Evolutionary conservation across 805 yeast species (phyloP).

Genomic region (Lipomyces sp.): DNA sequence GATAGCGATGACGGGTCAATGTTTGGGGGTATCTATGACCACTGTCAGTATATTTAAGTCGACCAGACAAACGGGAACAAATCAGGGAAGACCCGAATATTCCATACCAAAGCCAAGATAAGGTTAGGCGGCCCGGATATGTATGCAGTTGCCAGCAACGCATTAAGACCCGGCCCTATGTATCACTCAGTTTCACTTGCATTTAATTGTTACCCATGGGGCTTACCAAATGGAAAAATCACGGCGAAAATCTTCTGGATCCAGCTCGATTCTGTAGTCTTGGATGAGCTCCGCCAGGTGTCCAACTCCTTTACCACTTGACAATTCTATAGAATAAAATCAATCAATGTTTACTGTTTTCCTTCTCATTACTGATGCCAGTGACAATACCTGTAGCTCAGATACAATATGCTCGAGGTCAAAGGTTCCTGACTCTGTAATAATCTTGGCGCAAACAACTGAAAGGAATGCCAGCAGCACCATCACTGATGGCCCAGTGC

Average conservation of each 20-base stretch:
- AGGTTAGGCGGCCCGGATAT: slow-evolving; percentile 70
- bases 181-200: background rate
- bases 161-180: slow-evolving; percentile 63
- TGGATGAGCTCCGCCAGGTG: slow-evolving; percentile 33
- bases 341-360: background rate
- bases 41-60: too few species aligned
- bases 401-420: slow-evolving; percentile 28
- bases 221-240: slow-evolving; percentile 44
- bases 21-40: slow-evolving; percentile 54
- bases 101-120: slow-evolving; percentile 50
- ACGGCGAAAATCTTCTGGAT: slow-evolving; percentile 51
- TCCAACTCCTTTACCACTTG: slow-evolving; percentile 51
- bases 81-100: too few species aligned
- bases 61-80: too few species aligned
- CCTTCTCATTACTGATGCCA: background rate
- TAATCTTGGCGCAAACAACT: slow-evolving; percentile 15
- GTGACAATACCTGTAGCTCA: slow-evolving; percentile 19
- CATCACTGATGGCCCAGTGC: background rate
- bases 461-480: slow-evolving; percentile 11
- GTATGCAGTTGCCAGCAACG: slow-evolving; percentile 65
- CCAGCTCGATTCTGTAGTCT: slow-evolving; percentile 35
- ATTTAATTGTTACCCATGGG: background rate
- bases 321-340: slow-evolving; percentile 45
- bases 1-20: slow-evolving; percentile 58
- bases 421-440: slow-evolving; percentile 26